Evolutionary conservation across 75 land plant genomes (phyloP).

Genomic region (Selaginella moellendorffii): DNA sequence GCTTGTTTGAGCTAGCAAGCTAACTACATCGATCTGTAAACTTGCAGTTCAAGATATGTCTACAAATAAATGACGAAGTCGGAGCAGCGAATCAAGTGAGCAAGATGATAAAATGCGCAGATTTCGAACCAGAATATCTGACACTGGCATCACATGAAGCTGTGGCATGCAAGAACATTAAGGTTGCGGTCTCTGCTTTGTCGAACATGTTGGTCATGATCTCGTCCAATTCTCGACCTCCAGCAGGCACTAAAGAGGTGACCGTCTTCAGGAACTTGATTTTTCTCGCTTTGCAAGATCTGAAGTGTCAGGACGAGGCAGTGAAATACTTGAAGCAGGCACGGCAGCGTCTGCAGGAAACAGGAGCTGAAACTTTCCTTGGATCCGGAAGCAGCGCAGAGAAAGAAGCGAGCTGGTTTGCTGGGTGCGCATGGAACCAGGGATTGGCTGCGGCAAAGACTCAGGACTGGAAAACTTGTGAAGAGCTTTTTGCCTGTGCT

Average conservation of each 20-base stretch:
- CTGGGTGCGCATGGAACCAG: constrained; percentile 58
- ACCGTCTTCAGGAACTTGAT: constrained; percentile 51
- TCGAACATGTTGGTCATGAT: constrained; percentile 39
- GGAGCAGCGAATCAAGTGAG: constrained; percentile 49
- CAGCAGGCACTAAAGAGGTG: constrained; percentile 45
- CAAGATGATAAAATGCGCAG: constrained; percentile 49
- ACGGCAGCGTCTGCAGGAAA: constrained; percentile 32
- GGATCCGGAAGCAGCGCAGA: constrained; percentile 47
- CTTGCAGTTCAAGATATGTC: constrained; percentile 66
- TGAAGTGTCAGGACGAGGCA: constrained; percentile 20
- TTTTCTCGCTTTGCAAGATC: constrained; percentile 28
- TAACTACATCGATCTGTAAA: no score
- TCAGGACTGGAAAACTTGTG: constrained; percentile 30
- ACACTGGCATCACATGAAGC: no score
- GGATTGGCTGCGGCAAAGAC: constrained; percentile 40
- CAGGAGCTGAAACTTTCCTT: constrained; percentile 49
- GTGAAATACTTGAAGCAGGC: constrained; percentile 45
- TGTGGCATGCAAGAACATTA: no score
- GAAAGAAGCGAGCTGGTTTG: constrained; percentile 69
- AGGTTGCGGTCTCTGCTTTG: constrained; percentile 40
- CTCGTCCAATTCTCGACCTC: no score
- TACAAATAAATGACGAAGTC: constrained; percentile 46
- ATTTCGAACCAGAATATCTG: no score
- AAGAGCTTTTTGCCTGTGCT: constrained; percentile 49
- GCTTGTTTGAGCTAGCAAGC: no score